These are phyloP conservation scores for Periglandula ipomoeae DNA, from an alignment of 2,329 filamentous ascomycete species.

Conservation along the genomic window DNA sequence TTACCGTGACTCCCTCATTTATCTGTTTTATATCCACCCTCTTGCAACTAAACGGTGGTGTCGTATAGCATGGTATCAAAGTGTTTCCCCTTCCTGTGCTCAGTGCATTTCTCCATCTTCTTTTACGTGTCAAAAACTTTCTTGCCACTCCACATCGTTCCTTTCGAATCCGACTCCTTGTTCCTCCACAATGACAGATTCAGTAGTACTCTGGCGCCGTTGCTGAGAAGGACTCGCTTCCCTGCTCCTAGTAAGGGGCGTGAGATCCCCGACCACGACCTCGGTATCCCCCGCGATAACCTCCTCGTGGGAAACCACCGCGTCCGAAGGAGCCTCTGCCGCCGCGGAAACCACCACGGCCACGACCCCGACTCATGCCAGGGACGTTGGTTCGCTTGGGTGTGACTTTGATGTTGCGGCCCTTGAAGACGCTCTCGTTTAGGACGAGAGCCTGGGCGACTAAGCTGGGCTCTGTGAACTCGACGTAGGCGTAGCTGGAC, in stretches of 20 bases:
- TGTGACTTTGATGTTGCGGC: slow-evolving; percentile 85
- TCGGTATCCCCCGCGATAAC: slow-evolving; percentile 59
- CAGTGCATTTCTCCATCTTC: slow-evolving; percentile 1
- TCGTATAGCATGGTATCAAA: slow-evolving; percentile 2
- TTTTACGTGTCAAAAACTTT: neutral
- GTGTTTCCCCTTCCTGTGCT: neutral
- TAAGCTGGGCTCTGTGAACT: slow-evolving; percentile 89
- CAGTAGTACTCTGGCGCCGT: slow-evolving; percentile 10
- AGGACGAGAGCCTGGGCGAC: slow-evolving; percentile 90
- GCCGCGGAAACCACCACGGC: slow-evolving; percentile 44
- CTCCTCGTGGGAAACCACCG: slow-evolving; percentile 46
- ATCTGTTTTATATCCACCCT: neutral
- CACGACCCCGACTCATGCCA: slow-evolving; percentile 78
- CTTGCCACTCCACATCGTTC: neutral
- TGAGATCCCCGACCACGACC: slow-evolving; percentile 53
- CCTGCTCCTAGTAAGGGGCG: slow-evolving; percentile 50
- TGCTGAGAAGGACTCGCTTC: slow-evolving; percentile 16
- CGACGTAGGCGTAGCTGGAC: slow-evolving; percentile 90
- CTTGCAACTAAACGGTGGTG: neutral
- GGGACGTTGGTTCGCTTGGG: slow-evolving; percentile 96
- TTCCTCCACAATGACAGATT: neutral
- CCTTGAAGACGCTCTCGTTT: slow-evolving; percentile 94
- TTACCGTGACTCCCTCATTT: neutral
- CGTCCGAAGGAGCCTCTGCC: slow-evolving; percentile 44
- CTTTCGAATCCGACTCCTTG: neutral